These are phyloP conservation scores for Aspergillus aculeatinus DNA, from an alignment of 2,329 filamentous ascomycete genomes.

Conservation along the genomic window DNA sequence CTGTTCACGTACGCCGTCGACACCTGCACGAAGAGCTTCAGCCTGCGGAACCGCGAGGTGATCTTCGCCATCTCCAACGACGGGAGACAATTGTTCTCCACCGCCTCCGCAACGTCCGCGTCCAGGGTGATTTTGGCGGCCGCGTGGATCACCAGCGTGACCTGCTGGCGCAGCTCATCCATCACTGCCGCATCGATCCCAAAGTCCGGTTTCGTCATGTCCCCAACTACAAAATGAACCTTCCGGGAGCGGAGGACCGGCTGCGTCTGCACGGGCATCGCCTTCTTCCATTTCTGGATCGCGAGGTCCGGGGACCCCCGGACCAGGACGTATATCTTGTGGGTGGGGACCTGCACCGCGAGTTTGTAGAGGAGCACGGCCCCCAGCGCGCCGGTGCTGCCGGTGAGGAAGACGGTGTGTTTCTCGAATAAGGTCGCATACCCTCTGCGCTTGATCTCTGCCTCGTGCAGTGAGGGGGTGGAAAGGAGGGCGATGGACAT, in stretches of 20 bases:
- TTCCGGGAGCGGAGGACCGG: conserved; percentile 28
- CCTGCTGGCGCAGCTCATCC: conserved; percentile 24
- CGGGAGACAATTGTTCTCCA: conserved; percentile 35
- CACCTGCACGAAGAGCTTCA: conserved; percentile 32
- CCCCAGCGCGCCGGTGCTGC: conserved; percentile 33
- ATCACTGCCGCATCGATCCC: conserved; percentile 22
- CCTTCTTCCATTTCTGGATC: conserved; percentile 28
- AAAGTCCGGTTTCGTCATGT: conserved; percentile 28
- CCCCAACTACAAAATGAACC: conserved; percentile 30
- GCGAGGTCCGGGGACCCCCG: conserved; percentile 25
- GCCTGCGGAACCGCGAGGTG: conserved; percentile 24
- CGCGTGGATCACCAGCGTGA: conserved; percentile 35
- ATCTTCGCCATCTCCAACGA: conserved; percentile 30
- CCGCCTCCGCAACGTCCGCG: conserved; percentile 26
- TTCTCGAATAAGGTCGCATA: conserved; percentile 27
- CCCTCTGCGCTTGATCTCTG: conserved; percentile 24
- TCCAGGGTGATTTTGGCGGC: conserved; percentile 35
- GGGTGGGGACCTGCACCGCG: conserved; percentile 32
- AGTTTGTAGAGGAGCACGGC: conserved; percentile 37
- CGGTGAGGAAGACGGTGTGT: conserved; percentile 32
- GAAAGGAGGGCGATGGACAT: not conserved
- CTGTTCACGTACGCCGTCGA: conserved; percentile 35
- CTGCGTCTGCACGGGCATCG: conserved; percentile 30
- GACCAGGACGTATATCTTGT: conserved; percentile 31
- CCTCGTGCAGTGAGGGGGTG: conserved; percentile 14